Percentiles rank a stretch among this genome's conserved stretches.
These are phyloP conservation scores for Hortaea werneckii DNA, from an alignment of 2,329 filamentous ascomycete genomes.

Conservation along the genomic window DNA sequence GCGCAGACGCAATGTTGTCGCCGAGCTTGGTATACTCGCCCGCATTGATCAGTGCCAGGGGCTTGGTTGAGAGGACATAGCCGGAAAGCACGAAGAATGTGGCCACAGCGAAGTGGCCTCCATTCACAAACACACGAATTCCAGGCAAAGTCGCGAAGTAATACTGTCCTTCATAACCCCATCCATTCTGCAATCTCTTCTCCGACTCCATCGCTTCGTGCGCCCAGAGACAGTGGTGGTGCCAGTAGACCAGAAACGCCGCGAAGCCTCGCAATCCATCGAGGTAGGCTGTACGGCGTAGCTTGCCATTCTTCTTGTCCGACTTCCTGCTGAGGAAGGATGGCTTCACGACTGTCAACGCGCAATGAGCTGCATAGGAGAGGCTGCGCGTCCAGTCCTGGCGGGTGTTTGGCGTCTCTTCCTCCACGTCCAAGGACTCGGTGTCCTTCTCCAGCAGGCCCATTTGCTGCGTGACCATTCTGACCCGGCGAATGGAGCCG, in stretches of 20 bases:
- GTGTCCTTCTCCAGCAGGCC: not conserved
- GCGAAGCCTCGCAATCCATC: constrained; percentile 59
- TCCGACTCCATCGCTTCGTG: constrained; percentile 34
- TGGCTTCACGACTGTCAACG: not conserved
- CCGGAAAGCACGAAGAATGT: constrained; percentile 45
- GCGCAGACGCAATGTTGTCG: constrained; percentile 37
- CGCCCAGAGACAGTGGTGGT: constrained; percentile 49
- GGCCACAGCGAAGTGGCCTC: constrained; percentile 50
- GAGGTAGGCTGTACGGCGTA: constrained; percentile 48
- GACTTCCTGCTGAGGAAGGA: constrained; percentile 1
- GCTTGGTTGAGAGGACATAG: constrained; percentile 42
- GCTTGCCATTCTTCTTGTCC: constrained; percentile 5
- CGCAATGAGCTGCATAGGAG: not conserved
- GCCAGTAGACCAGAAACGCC: constrained; percentile 54
- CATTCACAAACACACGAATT: constrained; percentile 50
- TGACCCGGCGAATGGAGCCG: too few species aligned
- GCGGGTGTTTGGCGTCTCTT: not conserved
- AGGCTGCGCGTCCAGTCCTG: not conserved
- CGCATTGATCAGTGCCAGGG: constrained; percentile 34
- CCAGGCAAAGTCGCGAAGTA: constrained; percentile 46
- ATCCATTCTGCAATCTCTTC: constrained; percentile 43
- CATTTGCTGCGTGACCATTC: not conserved
- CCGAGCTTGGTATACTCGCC: constrained; percentile 30
- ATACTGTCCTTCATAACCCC: constrained; percentile 40
- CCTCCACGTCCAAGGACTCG: not conserved